Evolutionary conservation across 768 basidiomycete genomes (phyloP), one percentile per base, ranked within the genome.

Genomic region (Collybia sordida): DNA sequence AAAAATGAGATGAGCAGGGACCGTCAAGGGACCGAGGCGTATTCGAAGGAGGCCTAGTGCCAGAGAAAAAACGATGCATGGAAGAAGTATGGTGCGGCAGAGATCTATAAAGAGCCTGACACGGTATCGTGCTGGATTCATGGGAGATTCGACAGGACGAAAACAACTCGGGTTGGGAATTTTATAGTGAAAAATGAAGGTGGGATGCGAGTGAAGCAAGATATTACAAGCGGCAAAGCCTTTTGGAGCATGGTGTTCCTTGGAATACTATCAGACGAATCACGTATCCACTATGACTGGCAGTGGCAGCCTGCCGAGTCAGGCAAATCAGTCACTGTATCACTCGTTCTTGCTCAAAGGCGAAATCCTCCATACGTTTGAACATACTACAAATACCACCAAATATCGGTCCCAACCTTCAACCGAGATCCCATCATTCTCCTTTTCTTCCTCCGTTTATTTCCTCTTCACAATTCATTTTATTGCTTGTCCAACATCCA

Each of bases 41-140:
- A 61, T 34, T n/a, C 51, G 58, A 41, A 63, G 53, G 51, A 70
- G 24, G 12, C 60, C 60, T 19, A 72, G 59, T 31, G 63, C 21
- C 11, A 63, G 24, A 6, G 63, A 69, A 37, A 82, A 62, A 4
- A 63, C 51, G 17, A 72, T 25, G 14, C 68, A 71, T 49, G 82
- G 82, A 0, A 76, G 54, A 17, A 73, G 60, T 18, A 79, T 25
- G 19, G 71, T 65, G 12, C 63, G 68, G 34, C 64, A 58, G 27
- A 85, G 57, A 59, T 85, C 83, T 36, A 61, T 59, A 47, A 77
- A 59, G 47, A 85, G 68, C 31, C 83, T 72, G 11, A 69, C 58
- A 37, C 83, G 81, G 61, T 82, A 83, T 49, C 61, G 58, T 17
- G 65, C 61, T 41, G 74, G 74, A 50, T 74, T 62, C 73, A 75